These are phyloP conservation scores for Linum tenue DNA, from an alignment of 345 rosid species.

Conservation along the genomic window DNA sequence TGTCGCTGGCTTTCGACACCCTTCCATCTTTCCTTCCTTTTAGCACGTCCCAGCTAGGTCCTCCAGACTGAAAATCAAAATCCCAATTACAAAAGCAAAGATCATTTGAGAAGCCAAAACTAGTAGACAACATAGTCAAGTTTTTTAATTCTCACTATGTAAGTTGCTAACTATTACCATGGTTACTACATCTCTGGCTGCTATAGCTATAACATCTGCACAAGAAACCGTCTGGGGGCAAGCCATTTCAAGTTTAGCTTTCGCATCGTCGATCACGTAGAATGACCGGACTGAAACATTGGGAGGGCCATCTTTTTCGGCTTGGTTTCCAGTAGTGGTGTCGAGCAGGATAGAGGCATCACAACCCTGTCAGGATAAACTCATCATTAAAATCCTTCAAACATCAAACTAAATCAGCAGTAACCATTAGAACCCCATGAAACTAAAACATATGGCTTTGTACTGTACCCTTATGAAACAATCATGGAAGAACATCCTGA, in stretches of 20 bases:
- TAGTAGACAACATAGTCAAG: not conserved
- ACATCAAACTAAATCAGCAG: not conserved
- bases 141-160: not conserved
- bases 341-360: slow-evolving; percentile 70
- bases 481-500: slow-evolving; percentile 88
- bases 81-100: too few species aligned
- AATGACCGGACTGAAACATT: slow-evolving; percentile 64
- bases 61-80: slow-evolving; percentile 43
- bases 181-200: slow-evolving; percentile 71
- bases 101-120: too few species aligned
- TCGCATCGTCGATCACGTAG: slow-evolving; percentile 72
- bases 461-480: slow-evolving; percentile 65
- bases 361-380: slow-evolving; percentile 48
- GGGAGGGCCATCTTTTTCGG: slow-evolving; percentile 87
- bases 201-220: slow-evolving; percentile 59
- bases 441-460: not conserved
- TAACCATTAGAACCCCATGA: not conserved
- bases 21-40: slow-evolving; percentile 86
- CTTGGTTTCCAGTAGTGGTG: slow-evolving; percentile 50
- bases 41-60: slow-evolving; percentile 53
- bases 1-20: slow-evolving; percentile 50
- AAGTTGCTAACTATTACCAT: slow-evolving; percentile 26
- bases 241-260: slow-evolving; percentile 53
- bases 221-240: slow-evolving; percentile 65
- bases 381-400: not conserved